Evolutionary conservation across 2,329 filamentous ascomycete genomes (phyloP), one percentile per base, ranked within the genome.

Genomic region (Aureobasidium subglaciale): DNA sequence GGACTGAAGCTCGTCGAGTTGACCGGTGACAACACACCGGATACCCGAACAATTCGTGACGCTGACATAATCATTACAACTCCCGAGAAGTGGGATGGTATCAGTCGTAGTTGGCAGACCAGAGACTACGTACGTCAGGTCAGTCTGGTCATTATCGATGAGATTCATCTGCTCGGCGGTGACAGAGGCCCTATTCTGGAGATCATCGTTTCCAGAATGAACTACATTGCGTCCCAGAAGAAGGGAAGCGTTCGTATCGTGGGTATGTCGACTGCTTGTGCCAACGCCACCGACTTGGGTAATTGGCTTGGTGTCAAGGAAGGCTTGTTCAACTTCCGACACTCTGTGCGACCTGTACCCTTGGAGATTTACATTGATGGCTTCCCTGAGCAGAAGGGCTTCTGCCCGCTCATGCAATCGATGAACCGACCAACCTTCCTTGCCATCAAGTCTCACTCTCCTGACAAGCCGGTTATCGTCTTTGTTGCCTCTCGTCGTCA

Each of bases 51-150:
- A 0, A 99, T 99, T 64, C 84, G 91, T 63, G 87, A 97, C 67
- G 93, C 93, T 3, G 93, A 99, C 68, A 90, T 99, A 59, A 99
- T 99, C 64, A 90, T 99, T 64, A 99, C 93, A 0, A 99, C 95
- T 0, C 95, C 93, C n/a, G 93, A 99, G 73, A 99, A 99, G 70
- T 99, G 93, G 93, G 95, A 99, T 68, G 95, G 95, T 81, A 97
- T 99, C 63, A 96, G 90, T 64, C 88, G 93, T 81, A 95, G 89
- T 66, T 99, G 95, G 93, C 91, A 97, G 70, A 97, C 92, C 5
- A 87, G 93, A 82, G 88, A 88, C 59, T 99, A 99, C 63, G 93
- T 99, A 37, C 84, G 90, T 52, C 87, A 96, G 71, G 93, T 99
- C 58, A 92, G 90, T 59, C 76, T 99, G 15, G 93, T 99, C 52